phyloP scores from a whole-genome alignment of 2,329 filamentous ascomycete genomes.

The Colletotrichum filicis region DNA sequence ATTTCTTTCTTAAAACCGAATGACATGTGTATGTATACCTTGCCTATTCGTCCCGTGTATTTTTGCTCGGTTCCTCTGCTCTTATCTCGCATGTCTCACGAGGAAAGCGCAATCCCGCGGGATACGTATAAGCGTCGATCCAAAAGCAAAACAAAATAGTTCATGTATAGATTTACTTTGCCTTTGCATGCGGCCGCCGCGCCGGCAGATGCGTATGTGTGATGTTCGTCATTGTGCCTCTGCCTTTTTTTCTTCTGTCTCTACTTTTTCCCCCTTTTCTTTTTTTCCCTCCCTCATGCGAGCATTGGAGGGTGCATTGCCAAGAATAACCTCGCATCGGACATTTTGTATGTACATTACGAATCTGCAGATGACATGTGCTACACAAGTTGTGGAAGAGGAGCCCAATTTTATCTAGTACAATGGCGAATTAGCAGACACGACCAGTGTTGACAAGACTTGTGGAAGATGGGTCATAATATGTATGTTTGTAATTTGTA shows the following conservation, averaged over 20 bases:
- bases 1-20: not conserved
- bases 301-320: no score
- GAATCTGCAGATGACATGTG: no score
- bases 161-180: not conserved
- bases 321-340: no score
- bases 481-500: not conserved
- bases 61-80: not conserved
- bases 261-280: no score
- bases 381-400: no score
- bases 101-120: not conserved
- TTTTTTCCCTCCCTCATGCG: no score
- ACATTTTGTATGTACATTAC: no score
- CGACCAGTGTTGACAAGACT: no score
- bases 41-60: not conserved
- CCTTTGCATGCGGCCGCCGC: not conserved
- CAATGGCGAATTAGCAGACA: no score
- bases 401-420: no score
- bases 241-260: not conserved
- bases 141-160: not conserved
- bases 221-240: not conserved
- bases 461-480: not conserved
- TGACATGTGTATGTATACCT: not conserved
- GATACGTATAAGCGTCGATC: not conserved
- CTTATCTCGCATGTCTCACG: not conserved
- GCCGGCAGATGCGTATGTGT: not conserved